These are phyloP conservation scores for Termitomyces sp. DNA, from an alignment of 768 basidiomycete species.

Conservation along the genomic window DNA sequence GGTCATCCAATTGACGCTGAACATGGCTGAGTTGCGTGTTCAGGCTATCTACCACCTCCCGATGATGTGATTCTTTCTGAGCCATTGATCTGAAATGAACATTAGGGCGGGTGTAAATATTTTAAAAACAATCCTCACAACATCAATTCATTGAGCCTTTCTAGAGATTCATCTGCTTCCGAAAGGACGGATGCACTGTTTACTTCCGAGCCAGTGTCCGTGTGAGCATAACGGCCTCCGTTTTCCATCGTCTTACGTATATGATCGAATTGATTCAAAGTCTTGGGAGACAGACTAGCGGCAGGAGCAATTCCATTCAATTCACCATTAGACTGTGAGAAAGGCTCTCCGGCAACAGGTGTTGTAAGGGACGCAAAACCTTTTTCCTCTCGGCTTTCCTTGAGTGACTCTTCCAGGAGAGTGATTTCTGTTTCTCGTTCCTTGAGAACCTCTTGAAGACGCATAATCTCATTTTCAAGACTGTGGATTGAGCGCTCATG, in stretches of 20 bases:
- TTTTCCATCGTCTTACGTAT: conserved; percentile 65
- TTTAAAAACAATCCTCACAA: conserved; percentile 44
- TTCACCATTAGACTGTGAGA: conserved; percentile 18
- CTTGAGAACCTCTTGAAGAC: conserved; percentile 86
- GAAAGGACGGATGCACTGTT: conserved; percentile 32
- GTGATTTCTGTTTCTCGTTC: conserved; percentile 91
- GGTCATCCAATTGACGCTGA: conserved; percentile 75
- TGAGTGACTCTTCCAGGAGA: conserved; percentile 56
- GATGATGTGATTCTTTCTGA: conserved; percentile 89
- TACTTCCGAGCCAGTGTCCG: conserved; percentile 32
- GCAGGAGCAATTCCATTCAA: conserved; percentile 18
- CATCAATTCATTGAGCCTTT: conserved; percentile 88
- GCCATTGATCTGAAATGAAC: conserved; percentile 78
- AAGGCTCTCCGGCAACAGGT: conserved; percentile 9
- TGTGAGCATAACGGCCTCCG: conserved; percentile 28
- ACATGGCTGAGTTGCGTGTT: conserved; percentile 61
- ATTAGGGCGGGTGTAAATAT: conserved; percentile 5
- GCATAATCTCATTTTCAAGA: conserved; percentile 93
- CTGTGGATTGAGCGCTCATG: conserved; percentile 77
- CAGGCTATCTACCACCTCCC: conserved; percentile 71
- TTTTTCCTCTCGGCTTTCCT: conserved; percentile 26
- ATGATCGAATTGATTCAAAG: conserved; percentile 67
- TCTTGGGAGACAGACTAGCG: conserved; percentile 59
- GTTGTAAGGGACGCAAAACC: conserved; percentile 6
- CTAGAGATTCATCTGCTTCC: conserved; percentile 66